phyloP scores from a whole-genome alignment of 75 land plant genomes.

The Adiantum capillusveneris region DNA sequence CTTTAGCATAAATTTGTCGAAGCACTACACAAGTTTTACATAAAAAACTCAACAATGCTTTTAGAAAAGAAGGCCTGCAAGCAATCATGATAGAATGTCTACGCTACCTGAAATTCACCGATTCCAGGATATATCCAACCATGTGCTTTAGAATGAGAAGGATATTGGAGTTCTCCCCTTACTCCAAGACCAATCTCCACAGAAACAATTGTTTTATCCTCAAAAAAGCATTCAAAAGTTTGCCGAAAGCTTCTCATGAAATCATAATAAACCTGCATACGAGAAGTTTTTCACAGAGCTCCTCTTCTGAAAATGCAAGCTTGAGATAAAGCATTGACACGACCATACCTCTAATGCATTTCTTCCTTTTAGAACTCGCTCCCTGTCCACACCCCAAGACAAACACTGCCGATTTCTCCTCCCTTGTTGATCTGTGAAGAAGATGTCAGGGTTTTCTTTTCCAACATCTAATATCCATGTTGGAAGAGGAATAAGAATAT shows the following conservation, averaged over 20 bases:
- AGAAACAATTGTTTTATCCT: conserved; percentile 21
- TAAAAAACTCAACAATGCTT: not conserved
- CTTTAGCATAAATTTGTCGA: conserved; percentile 73
- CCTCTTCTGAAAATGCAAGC: no score
- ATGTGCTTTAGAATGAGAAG: conserved; percentile 22
- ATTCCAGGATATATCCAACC: conserved; percentile 28
- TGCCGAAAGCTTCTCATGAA: conserved; percentile 33
- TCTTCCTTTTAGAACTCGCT: conserved; percentile 28
- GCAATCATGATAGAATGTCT: not conserved
- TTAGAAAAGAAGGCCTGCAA: not conserved
- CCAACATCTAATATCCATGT: conserved; percentile 30
- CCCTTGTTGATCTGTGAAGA: conserved; percentile 26
- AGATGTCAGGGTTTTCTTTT: conserved; percentile 30
- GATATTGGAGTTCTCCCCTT: conserved; percentile 36
- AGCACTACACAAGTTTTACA: conserved; percentile 49
- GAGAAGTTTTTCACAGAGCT: not conserved
- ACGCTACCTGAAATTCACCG: conserved; percentile 22
- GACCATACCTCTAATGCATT: conserved; percentile 23
- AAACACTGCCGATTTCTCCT: conserved; percentile 29
- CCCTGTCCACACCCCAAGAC: conserved; percentile 33
- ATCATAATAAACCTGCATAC: conserved; percentile 33
- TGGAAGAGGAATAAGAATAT: conserved; percentile 25
- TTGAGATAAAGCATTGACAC: not conserved
- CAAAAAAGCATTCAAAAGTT: conserved; percentile 21
- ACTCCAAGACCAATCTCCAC: conserved; percentile 32